Evolutionary conservation across 768 basidiomycete species (phyloP).

Genomic region (Trametes villosa): DNA sequence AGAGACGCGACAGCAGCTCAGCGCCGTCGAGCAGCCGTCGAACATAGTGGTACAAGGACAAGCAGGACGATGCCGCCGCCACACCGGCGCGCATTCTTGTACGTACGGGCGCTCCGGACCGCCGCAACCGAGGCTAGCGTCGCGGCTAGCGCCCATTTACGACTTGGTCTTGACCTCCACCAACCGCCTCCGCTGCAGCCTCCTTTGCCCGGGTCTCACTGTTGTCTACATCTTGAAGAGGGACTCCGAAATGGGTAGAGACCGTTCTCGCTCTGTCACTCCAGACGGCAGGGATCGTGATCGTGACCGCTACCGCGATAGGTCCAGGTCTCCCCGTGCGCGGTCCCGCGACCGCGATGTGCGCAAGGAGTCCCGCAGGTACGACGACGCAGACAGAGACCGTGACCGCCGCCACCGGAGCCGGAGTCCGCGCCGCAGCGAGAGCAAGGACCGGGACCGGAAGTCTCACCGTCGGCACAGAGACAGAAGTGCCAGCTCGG

Average conservation of each 20-base stretch:
- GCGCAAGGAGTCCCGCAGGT: slow-evolving; percentile 22
- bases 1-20: slow-evolving; percentile 1
- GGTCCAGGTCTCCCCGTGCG: slow-evolving; percentile 19
- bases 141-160: not conserved
- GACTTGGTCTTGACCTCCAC: not conserved
- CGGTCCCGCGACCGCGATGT: slow-evolving; percentile 34
- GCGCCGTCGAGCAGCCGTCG: slow-evolving; percentile 8
- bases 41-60: slow-evolving; percentile 6
- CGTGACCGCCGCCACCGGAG: slow-evolving; percentile 28
- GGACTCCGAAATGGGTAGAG: slow-evolving; percentile 46
- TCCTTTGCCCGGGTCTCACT: not conserved
- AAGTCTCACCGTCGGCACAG: slow-evolving; percentile 20
- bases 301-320: slow-evolving; percentile 33
- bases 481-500: slow-evolving; percentile 39
- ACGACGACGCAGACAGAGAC: slow-evolving; percentile 24
- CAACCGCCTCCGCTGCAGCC: not conserved
- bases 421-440: slow-evolving; percentile 35
- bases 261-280: slow-evolving; percentile 54
- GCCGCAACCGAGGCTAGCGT: not conserved
- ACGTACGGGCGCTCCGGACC: not conserved
- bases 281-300: slow-evolving; percentile 41
- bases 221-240: not conserved
- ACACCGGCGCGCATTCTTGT: not conserved
- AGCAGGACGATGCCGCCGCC: not conserved
- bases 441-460: slow-evolving; percentile 40